Evolutionary conservation across 1,139 yeast species (phyloP), one percentile per base, ranked within the genome.

Genomic region (Pichia sp.): DNA sequence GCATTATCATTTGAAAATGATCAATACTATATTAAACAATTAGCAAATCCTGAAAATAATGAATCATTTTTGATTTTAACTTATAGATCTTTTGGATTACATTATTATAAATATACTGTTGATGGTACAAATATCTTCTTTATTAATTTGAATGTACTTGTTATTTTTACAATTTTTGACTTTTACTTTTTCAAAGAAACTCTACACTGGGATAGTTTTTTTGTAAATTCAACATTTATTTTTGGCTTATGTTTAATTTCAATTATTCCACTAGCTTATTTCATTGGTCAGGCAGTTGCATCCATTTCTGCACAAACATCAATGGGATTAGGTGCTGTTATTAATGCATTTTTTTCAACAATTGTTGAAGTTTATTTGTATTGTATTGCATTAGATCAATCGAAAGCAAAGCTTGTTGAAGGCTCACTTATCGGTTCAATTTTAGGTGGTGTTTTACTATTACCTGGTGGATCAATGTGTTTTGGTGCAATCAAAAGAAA

Each of bases 321-420:
- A 0, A 92, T 92, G 97, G 97, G 97, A n/a, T 83, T 92, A 56
- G 98, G 98, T 71, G 98, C 99, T 1, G 96, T 90, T 1, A 89
- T 92, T 58, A 92, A 92, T 66, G 99, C 99, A 0, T 90, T 94
- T 61, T 92, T 92, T 73, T 90, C 98, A 1, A 90, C 98, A 0
- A 77, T 94, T 46, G 97, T 92, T 11, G 99, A 92, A 64, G 87
- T 92, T 30, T 92, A 84, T 65, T 71, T 92, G 46, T 92, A 92
- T 64, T 85, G 96, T 65, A 96, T 92, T 28, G 98, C 99, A 0
- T 71, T 92, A 54, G 74, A 78, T 49, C 95, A 89, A 63, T 77
- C 83, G 2, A 92, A 94, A 63, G 96, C 96, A 2, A 79, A 82
- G 51, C 73, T 92, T 43, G 98, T 94, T 2, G 98, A 94, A 68